Conservation (phyloP, 2,329 filamentous ascomycete genomes). For the Amylocarpus encephaloides region DNA sequence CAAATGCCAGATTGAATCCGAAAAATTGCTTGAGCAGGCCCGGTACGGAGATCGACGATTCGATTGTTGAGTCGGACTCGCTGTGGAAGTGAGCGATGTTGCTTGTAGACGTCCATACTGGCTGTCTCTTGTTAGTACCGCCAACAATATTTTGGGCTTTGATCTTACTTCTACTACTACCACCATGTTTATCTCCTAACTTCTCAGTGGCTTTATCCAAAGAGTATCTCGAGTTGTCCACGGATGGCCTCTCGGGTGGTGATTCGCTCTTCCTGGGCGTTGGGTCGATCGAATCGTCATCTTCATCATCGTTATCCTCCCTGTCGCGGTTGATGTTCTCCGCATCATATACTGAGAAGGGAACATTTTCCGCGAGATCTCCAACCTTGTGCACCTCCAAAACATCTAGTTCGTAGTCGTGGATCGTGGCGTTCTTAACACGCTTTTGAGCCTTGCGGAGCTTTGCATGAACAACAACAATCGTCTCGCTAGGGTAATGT, state of each 20-base stretch:
- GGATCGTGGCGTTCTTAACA: conserved; percentile 68
- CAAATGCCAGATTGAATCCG: conserved; percentile 76
- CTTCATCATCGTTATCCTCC: conserved; percentile 48
- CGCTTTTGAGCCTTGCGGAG: conserved; percentile 68
- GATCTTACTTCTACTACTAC: conserved; percentile 15
- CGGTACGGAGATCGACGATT: conserved; percentile 79
- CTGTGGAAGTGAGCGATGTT: conserved; percentile 25
- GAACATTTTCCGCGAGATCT: conserved; percentile 53
- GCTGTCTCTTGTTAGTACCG: conserved; percentile 13
- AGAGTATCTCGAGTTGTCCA: conserved; percentile 9
- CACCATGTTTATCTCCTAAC: conserved; percentile 6
- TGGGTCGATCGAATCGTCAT: conserved; percentile 6
- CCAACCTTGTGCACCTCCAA: conserved; percentile 57
- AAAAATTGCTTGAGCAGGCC: conserved; percentile 80
- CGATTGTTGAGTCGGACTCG: conserved; percentile 67
- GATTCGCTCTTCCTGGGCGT: not conserved
- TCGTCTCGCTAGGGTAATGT: conserved; percentile 69
- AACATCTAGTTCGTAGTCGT: conserved; percentile 70
- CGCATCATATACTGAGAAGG: conserved; percentile 65
- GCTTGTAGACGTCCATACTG: conserved; percentile 21
- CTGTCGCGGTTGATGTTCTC: conserved; percentile 53
- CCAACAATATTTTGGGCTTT: not conserved
- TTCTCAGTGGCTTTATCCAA: not conserved
- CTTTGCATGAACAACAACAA: conserved; percentile 69
- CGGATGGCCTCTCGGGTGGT: conserved; percentile 4